These are phyloP conservation scores for Fraxinus sp. DNA, from an alignment of 305 asterid species.

Conservation along the genomic window DNA sequence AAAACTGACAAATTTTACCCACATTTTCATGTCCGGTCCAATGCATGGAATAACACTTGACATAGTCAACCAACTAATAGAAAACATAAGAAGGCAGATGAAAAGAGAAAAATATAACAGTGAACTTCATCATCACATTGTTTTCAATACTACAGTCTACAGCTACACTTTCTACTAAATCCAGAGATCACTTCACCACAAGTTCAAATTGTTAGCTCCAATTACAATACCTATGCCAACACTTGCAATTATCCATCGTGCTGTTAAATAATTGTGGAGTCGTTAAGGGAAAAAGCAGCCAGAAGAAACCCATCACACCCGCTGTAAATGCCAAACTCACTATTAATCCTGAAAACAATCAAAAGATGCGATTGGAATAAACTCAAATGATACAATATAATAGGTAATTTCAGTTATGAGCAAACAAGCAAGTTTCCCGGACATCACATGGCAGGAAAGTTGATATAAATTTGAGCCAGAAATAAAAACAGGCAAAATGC, in stretches of 20 bases:
- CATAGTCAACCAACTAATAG: background rate
- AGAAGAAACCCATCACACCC: conserved; percentile 63
- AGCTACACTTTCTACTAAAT: background rate
- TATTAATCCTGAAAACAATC: conserved; percentile 47
- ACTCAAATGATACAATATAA: background rate
- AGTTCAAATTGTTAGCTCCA: conserved; percentile 45
- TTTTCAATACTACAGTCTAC: background rate
- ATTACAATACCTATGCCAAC: conserved; percentile 76
- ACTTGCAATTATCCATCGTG: conserved; percentile 55
- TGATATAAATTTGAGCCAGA: background rate
- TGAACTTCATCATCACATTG: background rate
- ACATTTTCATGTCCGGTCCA: background rate
- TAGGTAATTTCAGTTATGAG: background rate
- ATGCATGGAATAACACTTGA: background rate
- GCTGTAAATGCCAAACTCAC: conserved; percentile 47
- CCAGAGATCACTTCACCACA: background rate
- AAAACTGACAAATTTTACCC: background rate
- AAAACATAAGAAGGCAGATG: background rate
- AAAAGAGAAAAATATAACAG: background rate
- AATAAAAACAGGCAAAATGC: background rate
- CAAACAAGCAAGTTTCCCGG: background rate
- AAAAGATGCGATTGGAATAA: background rate
- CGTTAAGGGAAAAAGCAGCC: conserved; percentile 71
- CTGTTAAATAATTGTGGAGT: conserved; percentile 56
- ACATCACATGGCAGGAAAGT: background rate